A percentile compares a stretch with the other conserved stretches of the same genome.
Evolutionary conservation across 495 filamentous ascomycete genomes (phyloP).

Genomic region (Parmelia sp.): DNA sequence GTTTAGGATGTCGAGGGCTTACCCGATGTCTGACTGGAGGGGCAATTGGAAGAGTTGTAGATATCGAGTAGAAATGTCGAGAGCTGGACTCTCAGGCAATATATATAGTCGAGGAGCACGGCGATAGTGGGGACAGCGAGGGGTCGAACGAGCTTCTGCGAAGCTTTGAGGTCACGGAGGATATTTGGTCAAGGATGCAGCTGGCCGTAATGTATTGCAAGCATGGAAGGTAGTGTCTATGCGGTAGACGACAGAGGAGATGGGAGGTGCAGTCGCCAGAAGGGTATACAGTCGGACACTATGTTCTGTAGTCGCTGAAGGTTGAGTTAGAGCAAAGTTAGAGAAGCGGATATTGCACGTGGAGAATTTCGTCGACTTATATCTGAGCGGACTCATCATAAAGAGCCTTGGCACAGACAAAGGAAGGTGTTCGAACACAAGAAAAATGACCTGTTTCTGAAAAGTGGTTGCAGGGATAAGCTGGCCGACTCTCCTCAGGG

Average conservation of each 20-base stretch:
- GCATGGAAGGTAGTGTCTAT: slow-evolving; percentile 2
- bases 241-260: slow-evolving; percentile 5
- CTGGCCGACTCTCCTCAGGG: not conserved
- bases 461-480: not conserved
- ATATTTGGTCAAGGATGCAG: not conserved
- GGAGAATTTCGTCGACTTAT: not conserved
- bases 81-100: not conserved
- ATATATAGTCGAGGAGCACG: not conserved
- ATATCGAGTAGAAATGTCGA: not conserved
- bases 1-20: not conserved
- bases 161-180: not conserved
- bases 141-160: slow-evolving; percentile 1
- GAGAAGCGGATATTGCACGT: slow-evolving; percentile 3
- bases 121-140: not conserved
- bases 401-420: not conserved
- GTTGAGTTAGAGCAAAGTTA: not conserved
- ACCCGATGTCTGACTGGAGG: not conserved
- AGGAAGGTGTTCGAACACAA: not conserved
- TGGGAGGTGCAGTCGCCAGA: not conserved
- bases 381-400: slow-evolving; percentile 7
- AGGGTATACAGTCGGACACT: not conserved
- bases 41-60: not conserved
- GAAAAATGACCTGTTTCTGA: not conserved
- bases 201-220: not conserved
- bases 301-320: not conserved